Conservation (phyloP, 2,329 filamentous ascomycete species). For the Aspergillus viridinutans region DNA sequence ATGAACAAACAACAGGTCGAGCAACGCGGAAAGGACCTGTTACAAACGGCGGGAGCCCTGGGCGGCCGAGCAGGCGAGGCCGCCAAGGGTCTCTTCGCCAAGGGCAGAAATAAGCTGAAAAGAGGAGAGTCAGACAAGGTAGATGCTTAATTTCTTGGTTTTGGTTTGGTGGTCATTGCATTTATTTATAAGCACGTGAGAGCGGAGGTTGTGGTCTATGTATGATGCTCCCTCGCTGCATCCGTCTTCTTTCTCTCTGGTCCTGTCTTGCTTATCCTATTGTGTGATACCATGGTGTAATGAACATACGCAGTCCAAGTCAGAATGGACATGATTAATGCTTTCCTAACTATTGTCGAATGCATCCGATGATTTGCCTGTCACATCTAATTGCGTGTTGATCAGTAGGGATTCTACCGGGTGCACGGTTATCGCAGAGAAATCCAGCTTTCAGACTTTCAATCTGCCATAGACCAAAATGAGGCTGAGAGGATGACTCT, state of each 20-base stretch:
- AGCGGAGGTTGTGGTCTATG: slow-evolving; percentile 3
- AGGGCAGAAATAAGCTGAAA: slow-evolving; percentile 79
- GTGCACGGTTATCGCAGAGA: slow-evolving; percentile 23
- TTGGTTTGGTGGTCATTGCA: slow-evolving; percentile 19
- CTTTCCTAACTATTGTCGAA: slow-evolving; percentile 2
- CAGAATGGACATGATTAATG: slow-evolving; percentile 28
- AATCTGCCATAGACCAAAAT: slow-evolving; percentile 15
- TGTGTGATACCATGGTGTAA: slow-evolving; percentile 22
- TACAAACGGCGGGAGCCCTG: slow-evolving; percentile 73
- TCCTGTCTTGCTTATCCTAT: slow-evolving; percentile 12
- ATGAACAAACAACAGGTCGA: slow-evolving; percentile 63
- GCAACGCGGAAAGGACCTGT: slow-evolving; percentile 80
- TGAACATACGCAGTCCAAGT: slow-evolving; percentile 12
- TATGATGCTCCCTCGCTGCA: slow-evolving; percentile 3
- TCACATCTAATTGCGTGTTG: slow-evolving; percentile 29
- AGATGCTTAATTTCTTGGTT: slow-evolving; percentile 59
- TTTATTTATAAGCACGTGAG: neutral
- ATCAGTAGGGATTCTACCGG: slow-evolving; percentile 29
- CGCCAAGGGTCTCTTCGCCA: slow-evolving; percentile 85
- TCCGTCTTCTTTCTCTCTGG: slow-evolving; percentile 16
- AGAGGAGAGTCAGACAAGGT: slow-evolving; percentile 72
- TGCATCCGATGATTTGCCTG: slow-evolving; percentile 2
- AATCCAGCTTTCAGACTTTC: slow-evolving; percentile 17
- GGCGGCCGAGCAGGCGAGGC: slow-evolving; percentile 70
- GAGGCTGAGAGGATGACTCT: slow-evolving; percentile 11